Percentiles rank a stretch among this genome's conserved stretches.
phyloP scores from a whole-genome alignment of 768 basidiomycete species.

The Boletus rubescentipes region DNA sequence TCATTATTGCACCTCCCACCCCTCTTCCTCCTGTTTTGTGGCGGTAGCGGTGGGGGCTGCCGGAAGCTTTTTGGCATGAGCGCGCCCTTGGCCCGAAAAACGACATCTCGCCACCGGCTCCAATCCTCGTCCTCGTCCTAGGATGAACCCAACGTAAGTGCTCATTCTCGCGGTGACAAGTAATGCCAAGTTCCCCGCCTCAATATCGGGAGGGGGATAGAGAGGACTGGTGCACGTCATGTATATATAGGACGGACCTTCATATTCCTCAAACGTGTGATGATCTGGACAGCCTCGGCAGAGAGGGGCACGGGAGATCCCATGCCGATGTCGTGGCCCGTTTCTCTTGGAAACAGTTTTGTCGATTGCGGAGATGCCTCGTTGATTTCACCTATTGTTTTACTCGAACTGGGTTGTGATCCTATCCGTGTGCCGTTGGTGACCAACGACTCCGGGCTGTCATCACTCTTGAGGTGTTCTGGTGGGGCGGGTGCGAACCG shows the following conservation, averaged over 20 bases:
- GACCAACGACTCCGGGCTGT: constrained; percentile 48
- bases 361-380: constrained; percentile 30
- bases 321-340: constrained; percentile 85
- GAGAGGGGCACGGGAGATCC: constrained; percentile 82
- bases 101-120: constrained; percentile 84
- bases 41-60: constrained; percentile 45
- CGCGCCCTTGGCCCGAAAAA: constrained; percentile 73
- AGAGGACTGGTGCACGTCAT: neutral
- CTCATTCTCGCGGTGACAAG: neutral
- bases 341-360: constrained; percentile 74
- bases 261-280: constrained; percentile 76
- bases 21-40: constrained; percentile 57
- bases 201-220: neutral
- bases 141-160: constrained; percentile 6
- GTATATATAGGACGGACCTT: constrained; percentile 49
- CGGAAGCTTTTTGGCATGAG: constrained; percentile 38
- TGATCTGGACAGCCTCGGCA: constrained; percentile 72
- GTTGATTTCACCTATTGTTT: neutral
- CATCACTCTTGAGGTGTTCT: constrained; percentile 32
- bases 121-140: constrained; percentile 88
- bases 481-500: constrained; percentile 62
- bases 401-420: neutral
- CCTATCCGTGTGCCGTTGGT: neutral
- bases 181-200: constrained; percentile 1
- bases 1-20: constrained; percentile 42